A percentile compares a stretch with the other conserved stretches of the same genome.
Conservation (phyloP, 2,329 filamentous ascomycete genomes). For the Sarocladium oryzae region DNA sequence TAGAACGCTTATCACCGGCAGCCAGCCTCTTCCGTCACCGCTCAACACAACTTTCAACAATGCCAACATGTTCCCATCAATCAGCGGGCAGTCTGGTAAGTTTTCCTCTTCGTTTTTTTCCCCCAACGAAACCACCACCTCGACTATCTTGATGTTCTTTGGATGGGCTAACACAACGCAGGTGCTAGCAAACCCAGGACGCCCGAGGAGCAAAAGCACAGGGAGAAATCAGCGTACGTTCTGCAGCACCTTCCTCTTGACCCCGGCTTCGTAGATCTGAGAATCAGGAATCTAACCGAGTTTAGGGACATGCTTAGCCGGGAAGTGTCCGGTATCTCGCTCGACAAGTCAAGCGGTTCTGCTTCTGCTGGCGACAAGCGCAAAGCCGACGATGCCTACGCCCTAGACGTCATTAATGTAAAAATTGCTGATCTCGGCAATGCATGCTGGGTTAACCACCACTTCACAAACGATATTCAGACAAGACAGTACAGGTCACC, state of each 20-base stretch:
- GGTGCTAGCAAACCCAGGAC: slow-evolving; percentile 10
- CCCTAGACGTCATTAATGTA: slow-evolving; percentile 79
- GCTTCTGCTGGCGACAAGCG: slow-evolving; percentile 55
- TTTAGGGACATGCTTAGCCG: slow-evolving; percentile 69
- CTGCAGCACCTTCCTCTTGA: background rate
- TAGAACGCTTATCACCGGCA: slow-evolving; percentile 92
- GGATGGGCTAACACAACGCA: slow-evolving; percentile 12
- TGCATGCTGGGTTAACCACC: slow-evolving; percentile 96
- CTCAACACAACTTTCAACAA: slow-evolving; percentile 88
- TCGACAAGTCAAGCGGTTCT: slow-evolving; percentile 62
- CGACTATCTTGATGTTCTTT: too few species aligned
- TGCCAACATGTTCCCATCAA: slow-evolving; percentile 59
- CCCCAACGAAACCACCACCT: too few species aligned
- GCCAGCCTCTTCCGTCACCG: slow-evolving; percentile 90
- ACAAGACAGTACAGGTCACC: slow-evolving; percentile 95
- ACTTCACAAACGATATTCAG: slow-evolving; percentile 99
- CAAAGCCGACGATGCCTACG: slow-evolving; percentile 49
- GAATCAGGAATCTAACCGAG: background rate
- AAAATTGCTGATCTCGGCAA: slow-evolving; percentile 99
- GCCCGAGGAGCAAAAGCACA: slow-evolving; percentile 65
- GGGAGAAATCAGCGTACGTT: slow-evolving; percentile 89
- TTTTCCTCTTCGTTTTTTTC: too few species aligned
- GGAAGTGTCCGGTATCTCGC: slow-evolving; percentile 89
- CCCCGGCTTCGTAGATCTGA: background rate
- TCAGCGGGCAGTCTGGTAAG: slow-evolving; percentile 50